A percentile compares a stretch with the other conserved stretches of the same genome.
Conservation (phyloP, 129 eudicot species). For the Deinandra increscens region DNA sequence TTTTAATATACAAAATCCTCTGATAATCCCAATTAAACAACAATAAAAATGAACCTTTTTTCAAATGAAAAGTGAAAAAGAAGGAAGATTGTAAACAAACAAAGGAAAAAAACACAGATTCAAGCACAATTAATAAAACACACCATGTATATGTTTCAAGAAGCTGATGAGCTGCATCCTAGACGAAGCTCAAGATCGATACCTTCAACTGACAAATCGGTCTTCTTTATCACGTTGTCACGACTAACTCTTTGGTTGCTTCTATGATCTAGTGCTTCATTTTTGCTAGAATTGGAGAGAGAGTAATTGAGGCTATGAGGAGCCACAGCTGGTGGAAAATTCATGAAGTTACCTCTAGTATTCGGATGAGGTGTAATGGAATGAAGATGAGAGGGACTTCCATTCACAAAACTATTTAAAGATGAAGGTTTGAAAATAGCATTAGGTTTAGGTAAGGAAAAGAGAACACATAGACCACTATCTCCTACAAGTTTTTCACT, state of each 20-base stretch:
- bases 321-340: neutral
- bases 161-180: conserved; percentile 33
- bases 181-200: conserved; percentile 44
- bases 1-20: conserved; percentile 20
- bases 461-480: conserved; percentile 26
- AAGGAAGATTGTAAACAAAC: conserved; percentile 12
- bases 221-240: conserved; percentile 3
- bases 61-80: conserved; percentile 25
- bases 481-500: conserved; percentile 18
- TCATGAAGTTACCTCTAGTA: conserved; percentile 9
- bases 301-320: conserved; percentile 26
- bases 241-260: conserved; percentile 1
- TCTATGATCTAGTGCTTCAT: conserved; percentile 1
- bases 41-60: conserved; percentile 17
- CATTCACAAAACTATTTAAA: neutral
- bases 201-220: conserved; percentile 21
- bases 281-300: conserved; percentile 14
- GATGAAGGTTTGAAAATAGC: conserved; percentile 25
- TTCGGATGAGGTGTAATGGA: conserved; percentile 19
- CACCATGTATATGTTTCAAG: conserved; percentile 19
- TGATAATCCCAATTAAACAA: conserved; percentile 16
- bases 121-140: conserved; percentile 14
- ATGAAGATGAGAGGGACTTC: conserved; percentile 16
- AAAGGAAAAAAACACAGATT: conserved; percentile 15
- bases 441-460: conserved; percentile 29